Base-by-base conservation (phyloP, 352 stramenopile genomes). In the Phytopythium delawarense region DNA sequence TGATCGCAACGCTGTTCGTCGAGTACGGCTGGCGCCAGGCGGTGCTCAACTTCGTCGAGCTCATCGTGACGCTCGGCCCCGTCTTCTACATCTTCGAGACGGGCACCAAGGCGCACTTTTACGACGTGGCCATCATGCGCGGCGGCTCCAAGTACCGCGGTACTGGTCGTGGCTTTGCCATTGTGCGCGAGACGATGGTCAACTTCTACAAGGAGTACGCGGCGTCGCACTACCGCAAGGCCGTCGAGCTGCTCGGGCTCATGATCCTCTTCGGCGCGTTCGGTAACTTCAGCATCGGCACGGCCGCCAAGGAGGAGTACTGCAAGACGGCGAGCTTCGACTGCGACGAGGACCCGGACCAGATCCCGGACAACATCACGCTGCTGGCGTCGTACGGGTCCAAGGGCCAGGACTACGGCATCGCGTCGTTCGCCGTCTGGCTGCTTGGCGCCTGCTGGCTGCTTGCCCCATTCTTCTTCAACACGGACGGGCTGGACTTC, bases 61-160 rank as follows among this genome's bases (percentile, higher is more conserved):
- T 92, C 7, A 64, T 96, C 32, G 70, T 96, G 63, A 92, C 81
- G 16, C 72, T 96, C n/a, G 87, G 85, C 23, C 82, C 87, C 8
- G 58, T 96, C 18, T 96, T 94, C 54, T 96, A 93, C 71, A 94
- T 92, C 48, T 96, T 96, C 42, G 82, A 94, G 64, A 96, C 82
- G 5, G 84, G 84, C 28, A 96, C 85, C 0, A 92, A 92, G 62
- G 84, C 82, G 21, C 87, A 96, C 59, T 94, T 92, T 42, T 96
- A 88, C 62, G 87, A 96, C 62, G 70, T 91, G 32, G 81, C 83
- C n/a, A 78, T 94, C 42, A 96, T 96, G 81, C 81, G 84, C 51
- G 87, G 87, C 63, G 84, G 87, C 20, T 92, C 84, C 13, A 94
- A 96, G 67, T 96, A 94, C 69, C 81, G 83, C 51, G 87, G 81